These are phyloP conservation scores for Cryptosporidium baileyi DNA, from an alignment of 169 alveolate species.

Conservation along the genomic window DNA sequence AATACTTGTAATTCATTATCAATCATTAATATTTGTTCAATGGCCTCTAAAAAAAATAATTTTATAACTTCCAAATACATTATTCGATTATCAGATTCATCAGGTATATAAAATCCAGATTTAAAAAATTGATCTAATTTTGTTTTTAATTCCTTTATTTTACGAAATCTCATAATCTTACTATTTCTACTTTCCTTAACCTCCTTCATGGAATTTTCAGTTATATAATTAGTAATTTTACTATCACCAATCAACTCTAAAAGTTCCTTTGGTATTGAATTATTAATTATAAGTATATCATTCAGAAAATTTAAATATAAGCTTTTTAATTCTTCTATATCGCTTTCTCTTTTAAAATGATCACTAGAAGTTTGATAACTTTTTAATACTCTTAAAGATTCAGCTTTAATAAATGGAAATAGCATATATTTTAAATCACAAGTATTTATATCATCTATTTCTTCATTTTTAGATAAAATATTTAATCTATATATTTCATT, in stretches of 20 bases:
- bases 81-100: conserved; percentile 14
- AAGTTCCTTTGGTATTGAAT: conserved; percentile 4
- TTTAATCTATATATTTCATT: background rate
- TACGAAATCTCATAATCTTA: conserved; percentile 39
- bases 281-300: background rate
- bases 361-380: background rate
- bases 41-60: conserved; percentile 35
- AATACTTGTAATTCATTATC: background rate
- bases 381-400: background rate
- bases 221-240: background rate
- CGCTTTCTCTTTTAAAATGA: background rate
- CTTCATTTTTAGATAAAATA: conserved; percentile 44
- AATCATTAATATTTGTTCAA: conserved; percentile 7
- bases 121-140: conserved; percentile 1
- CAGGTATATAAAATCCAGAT: conserved; percentile 4
- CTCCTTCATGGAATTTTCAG: too few species aligned
- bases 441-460: conserved; percentile 44
- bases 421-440: conserved; percentile 22
- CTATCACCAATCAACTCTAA: background rate
- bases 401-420: conserved; percentile 12
- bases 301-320: conserved; percentile 21
- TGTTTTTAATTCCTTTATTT: conserved; percentile 17
- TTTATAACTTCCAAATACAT: conserved; percentile 8
- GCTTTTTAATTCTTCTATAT: background rate
- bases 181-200: background rate